Evolutionary conservation across 257 asterid genomes (phyloP), one percentile per base, ranked within the genome.

Genomic region (Fraxinus pennsylvanica): DNA sequence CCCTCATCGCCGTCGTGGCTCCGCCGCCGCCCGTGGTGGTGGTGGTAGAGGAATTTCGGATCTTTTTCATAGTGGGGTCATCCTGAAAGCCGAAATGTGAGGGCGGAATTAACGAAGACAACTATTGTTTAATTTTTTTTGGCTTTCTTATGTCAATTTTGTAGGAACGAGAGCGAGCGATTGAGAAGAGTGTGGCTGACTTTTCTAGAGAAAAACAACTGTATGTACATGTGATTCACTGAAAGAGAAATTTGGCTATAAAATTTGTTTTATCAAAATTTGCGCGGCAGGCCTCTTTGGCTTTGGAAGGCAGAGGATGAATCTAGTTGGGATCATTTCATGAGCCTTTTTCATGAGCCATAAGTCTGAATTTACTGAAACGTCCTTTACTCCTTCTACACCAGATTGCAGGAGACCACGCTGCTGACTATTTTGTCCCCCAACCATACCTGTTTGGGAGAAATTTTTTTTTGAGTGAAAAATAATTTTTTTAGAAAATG

Each of bases 1-100:
- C 90, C 92, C 94, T 88, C 96, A 91, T 91, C 81, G 84, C 90
- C 72, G 88, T 82, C 82, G 89, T 82, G 15, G 79, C 85, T 38
- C 86, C 73, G 74, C 83, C 73, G 81, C 86, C 86, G 74, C 87
- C 88, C 63, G 76, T 33, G 77, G 74, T 75, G 81, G 5, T 32
- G 35, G 35, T 32, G 35, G 35, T 32, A 0, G 77, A n/a, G 70
- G 78, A 17, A 74, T 38, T 50, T 39, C 75, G 75, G 76, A 77
- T 43, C 43, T 77, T 81, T 83, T 80, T 87, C 92, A 85, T 88
- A 36, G 82, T 19, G 47, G 66, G 80, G 71, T 68, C 74, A 72
- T 80, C 76, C 52, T 50, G 77, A 66, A 13, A 36, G 47, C 87
- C 59, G 82, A 30, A 67, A 68, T 89, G 76, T 83, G 80, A 71